phyloP scores from a whole-genome alignment of 352 stramenopile species.

The Globisporangium cederbergense region DNA sequence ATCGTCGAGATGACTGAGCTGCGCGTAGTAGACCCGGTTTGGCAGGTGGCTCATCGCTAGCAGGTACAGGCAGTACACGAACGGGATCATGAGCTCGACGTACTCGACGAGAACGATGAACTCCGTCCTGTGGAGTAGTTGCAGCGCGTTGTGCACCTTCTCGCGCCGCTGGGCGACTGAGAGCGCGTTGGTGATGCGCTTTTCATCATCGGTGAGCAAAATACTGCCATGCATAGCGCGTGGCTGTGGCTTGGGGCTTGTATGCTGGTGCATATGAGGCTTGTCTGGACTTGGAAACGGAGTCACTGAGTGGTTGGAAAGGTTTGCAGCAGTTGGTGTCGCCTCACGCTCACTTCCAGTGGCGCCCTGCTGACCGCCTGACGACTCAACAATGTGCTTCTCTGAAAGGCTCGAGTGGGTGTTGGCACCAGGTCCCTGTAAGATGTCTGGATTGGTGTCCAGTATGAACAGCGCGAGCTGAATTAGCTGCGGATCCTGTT shows the following conservation, averaged over 20 bases:
- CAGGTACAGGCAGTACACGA: slow-evolving; percentile 17
- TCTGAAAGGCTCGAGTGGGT: not conserved
- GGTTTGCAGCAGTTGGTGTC: not conserved
- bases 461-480: not conserved
- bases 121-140: slow-evolving; percentile 17
- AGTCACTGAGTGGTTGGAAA: not conserved
- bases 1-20: slow-evolving; percentile 8
- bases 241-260: not conserved
- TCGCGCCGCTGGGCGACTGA: not conserved
- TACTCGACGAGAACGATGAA: slow-evolving; percentile 24
- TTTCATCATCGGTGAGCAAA: not conserved
- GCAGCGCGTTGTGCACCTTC: not conserved
- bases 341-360: not conserved
- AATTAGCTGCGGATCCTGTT: not conserved
- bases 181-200: not conserved
- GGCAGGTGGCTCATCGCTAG: slow-evolving; percentile 7
- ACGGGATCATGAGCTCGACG: slow-evolving; percentile 21
- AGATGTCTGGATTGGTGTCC: not conserved
- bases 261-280: not conserved
- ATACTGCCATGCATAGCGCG: not conserved
- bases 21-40: slow-evolving; percentile 8
- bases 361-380: not conserved
- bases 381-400: not conserved
- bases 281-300: not conserved
- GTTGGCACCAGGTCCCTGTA: not conserved